These are phyloP conservation scores for Podosphaera leucotricha DNA, from an alignment of 2,329 filamentous ascomycete species.

Conservation along the genomic window DNA sequence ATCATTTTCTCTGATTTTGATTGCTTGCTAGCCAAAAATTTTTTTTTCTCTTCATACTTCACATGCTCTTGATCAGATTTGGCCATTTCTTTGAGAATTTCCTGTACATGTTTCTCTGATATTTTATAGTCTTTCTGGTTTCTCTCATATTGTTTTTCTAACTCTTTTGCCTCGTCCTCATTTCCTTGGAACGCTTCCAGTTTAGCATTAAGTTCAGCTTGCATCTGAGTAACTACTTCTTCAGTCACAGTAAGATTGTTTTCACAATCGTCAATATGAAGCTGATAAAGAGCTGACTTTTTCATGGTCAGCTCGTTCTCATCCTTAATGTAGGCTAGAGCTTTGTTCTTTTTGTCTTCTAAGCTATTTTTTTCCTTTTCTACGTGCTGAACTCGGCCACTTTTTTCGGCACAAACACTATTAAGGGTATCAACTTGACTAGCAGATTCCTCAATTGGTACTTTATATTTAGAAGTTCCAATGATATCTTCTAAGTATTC, in stretches of 20 bases:
- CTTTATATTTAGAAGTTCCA: constrained; percentile 94
- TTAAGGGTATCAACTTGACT: constrained; percentile 79
- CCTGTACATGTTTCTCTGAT: constrained; percentile 61
- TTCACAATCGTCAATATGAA: constrained; percentile 69
- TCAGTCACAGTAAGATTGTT: constrained; percentile 76
- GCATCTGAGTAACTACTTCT: constrained; percentile 78
- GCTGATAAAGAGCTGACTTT: constrained; percentile 77
- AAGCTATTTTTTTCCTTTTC: constrained; percentile 88
- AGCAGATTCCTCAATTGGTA: constrained; percentile 84
- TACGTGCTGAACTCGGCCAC: constrained; percentile 81
- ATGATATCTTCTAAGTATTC: constrained; percentile 98
- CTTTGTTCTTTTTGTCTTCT: constrained; percentile 93
- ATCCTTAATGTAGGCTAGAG: constrained; percentile 65
- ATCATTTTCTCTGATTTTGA: constrained; percentile 89
- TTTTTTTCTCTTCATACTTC: constrained; percentile 94
- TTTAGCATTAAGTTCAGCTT: constrained; percentile 65
- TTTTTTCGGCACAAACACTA: constrained; percentile 88
- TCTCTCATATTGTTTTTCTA: constrained; percentile 64
- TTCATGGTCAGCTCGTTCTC: constrained; percentile 84
- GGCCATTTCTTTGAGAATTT: constrained; percentile 61
- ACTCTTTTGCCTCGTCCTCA: constrained; percentile 70
- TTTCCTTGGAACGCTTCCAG: constrained; percentile 78
- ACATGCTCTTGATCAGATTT: constrained; percentile 92
- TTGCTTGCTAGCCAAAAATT: constrained; percentile 73
- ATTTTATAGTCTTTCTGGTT: constrained; percentile 64